Conservation (phyloP, 108 stramenopile genomes). For the Parietichytrium sp. region DNA sequence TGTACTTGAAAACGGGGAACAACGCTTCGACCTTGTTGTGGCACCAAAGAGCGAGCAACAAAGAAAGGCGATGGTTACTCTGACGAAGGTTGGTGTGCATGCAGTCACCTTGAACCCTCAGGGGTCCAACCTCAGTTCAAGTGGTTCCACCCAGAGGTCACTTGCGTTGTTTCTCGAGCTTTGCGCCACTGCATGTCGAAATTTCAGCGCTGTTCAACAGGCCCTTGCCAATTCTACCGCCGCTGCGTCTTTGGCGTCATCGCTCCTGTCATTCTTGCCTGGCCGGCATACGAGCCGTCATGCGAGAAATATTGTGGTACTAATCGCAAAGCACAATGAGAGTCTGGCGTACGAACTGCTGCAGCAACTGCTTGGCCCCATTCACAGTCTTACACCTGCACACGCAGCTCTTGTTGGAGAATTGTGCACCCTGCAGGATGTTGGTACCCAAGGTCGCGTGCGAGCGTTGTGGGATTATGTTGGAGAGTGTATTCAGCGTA, state of each 20-base stretch:
- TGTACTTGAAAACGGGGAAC: background rate
- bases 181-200: slow-evolving; percentile 35
- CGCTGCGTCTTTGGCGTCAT: background rate
- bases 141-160: background rate
- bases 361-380: background rate
- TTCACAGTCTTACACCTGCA: slow-evolving; percentile 24
- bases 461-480: slow-evolving; percentile 14
- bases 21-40: background rate
- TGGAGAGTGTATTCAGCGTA: background rate
- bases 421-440: background rate
- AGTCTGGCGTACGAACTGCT: background rate
- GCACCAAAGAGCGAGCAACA: background rate
- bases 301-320: background rate
- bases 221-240: background rate
- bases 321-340: background rate
- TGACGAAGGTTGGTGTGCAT: background rate
- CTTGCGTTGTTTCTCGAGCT: slow-evolving; percentile 28
- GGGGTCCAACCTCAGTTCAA: background rate
- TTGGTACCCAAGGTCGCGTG: background rate
- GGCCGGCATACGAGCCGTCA: slow-evolving; percentile 27
- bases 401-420: slow-evolving; percentile 13
- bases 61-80: background rate
- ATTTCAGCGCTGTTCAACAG: background rate
- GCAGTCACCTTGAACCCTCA: background rate
- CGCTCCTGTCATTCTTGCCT: background rate